Evolutionary conservation across 305 asterid genomes (phyloP).

Genomic region (Fraxinus xanthoxyloides): DNA sequence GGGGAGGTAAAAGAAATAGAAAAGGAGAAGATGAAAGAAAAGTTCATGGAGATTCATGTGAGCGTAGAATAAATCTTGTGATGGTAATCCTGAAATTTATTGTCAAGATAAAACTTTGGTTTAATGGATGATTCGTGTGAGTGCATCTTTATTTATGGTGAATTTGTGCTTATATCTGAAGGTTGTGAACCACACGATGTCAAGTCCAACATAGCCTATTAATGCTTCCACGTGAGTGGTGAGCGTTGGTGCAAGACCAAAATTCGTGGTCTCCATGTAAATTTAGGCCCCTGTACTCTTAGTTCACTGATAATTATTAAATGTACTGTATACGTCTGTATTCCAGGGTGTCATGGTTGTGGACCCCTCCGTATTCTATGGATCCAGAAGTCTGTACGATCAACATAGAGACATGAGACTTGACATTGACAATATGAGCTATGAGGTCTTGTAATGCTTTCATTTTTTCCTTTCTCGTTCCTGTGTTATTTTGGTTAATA

Average conservation of each 20-base stretch:
- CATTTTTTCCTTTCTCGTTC: neutral
- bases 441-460: constrained; percentile 52
- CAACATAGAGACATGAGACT: constrained; percentile 85
- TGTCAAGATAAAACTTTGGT: neutral
- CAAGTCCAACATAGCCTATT: neutral
- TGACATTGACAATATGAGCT: constrained; percentile 80
- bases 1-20: neutral
- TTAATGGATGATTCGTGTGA: neutral
- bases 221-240: neutral
- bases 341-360: constrained; percentile 53
- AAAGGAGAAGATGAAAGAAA: neutral
- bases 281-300: neutral
- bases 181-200: neutral
- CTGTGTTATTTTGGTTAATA: neutral
- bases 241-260: constrained; percentile 2
- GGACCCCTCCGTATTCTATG: constrained; percentile 50
- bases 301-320: neutral
- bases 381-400: constrained; percentile 56
- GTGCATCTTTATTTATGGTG: neutral
- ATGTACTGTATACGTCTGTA: neutral
- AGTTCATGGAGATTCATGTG: neutral
- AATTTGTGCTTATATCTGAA: neutral
- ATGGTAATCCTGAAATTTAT: neutral
- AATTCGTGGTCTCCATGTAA: neutral
- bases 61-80: neutral